Conservation (phyloP, 1,284 basidiomycete species). For the Papiliotrema nemorosa region DNA sequence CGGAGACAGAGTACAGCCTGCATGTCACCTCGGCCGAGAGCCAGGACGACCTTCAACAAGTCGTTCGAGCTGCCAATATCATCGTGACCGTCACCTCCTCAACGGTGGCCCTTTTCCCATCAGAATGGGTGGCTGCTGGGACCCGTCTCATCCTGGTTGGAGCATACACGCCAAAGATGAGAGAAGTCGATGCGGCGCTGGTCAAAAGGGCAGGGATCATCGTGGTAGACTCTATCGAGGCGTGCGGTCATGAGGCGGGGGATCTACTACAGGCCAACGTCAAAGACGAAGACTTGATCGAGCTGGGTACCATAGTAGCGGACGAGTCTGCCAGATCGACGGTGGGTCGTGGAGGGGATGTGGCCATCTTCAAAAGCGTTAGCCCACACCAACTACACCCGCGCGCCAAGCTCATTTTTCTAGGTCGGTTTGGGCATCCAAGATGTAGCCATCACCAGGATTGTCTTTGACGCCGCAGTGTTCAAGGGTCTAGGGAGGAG, state of each 20-base stretch:
- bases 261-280: conserved; percentile 59
- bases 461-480: conserved; percentile 41
- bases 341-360: conserved; percentile 20
- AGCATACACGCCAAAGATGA: conserved; percentile 75
- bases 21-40: conserved; percentile 2
- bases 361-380: conserved; percentile 48
- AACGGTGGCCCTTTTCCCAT: conserved; percentile 61
- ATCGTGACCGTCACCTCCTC: conserved; percentile 70
- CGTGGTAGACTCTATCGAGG: conserved; percentile 68
- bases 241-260: conserved; percentile 69
- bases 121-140: conserved; percentile 54
- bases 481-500: conserved; percentile 31
- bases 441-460: conserved; percentile 47
- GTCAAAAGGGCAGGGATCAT: conserved; percentile 56
- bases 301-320: conserved; percentile 32
- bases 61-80: conserved; percentile 38
- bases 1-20: conserved; percentile 36
- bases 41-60: conserved; percentile 16
- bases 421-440: conserved; percentile 49
- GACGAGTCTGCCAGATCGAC: conserved; percentile 2
- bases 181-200: conserved; percentile 63
- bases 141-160: conserved; percentile 74
- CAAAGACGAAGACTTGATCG: conserved; percentile 47
- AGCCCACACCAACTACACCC: conserved; percentile 20
- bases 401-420: no score